Percentiles rank a stretch among this genome's conserved stretches.
phyloP scores from a whole-genome alignment of 2,329 filamentous ascomycete genomes.

The Aspergillus novofumigatus region DNA sequence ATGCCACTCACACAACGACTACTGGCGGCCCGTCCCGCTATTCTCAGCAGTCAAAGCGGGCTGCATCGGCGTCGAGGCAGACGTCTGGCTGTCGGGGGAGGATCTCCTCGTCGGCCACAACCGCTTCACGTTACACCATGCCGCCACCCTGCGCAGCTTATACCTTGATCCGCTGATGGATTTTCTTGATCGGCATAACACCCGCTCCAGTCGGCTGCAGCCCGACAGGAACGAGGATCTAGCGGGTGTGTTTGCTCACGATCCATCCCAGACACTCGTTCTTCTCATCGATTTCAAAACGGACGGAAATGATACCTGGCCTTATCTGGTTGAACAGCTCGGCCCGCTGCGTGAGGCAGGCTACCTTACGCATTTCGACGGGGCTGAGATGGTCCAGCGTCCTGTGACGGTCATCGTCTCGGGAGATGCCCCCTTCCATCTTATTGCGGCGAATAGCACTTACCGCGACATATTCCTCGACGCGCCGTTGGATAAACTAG shows the following conservation, averaged over 20 bases:
- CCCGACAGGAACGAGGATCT: conserved; percentile 16
- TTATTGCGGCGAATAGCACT: conserved; percentile 32
- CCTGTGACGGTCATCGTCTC: conserved; percentile 47
- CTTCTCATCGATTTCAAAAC: conserved; percentile 70
- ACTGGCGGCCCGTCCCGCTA: conserved; percentile 61
- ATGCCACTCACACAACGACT: conserved; percentile 69
- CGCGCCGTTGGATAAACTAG: conserved; percentile 37
- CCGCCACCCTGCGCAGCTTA: conserved; percentile 57
- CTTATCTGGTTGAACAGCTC: conserved; percentile 33
- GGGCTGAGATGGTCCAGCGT: conserved; percentile 28
- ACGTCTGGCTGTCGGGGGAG: conserved; percentile 60
- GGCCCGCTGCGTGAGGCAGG: conserved; percentile 38
- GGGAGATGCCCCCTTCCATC: conserved; percentile 44
- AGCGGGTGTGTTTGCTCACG: conserved; percentile 54
- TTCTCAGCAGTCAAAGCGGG: conserved; percentile 58
- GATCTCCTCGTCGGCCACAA: conserved; percentile 64
- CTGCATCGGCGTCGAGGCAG: conserved; percentile 63
- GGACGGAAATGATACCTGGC: conserved; percentile 35
- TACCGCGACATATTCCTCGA: conserved; percentile 50
- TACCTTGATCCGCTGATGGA: conserved; percentile 63
- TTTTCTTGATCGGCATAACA: conserved; percentile 53
- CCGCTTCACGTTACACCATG: conserved; percentile 48
- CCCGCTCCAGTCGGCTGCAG: conserved; percentile 21
- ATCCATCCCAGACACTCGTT: conserved; percentile 52
- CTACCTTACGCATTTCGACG: conserved; percentile 45